Percentiles rank a stretch among this genome's conserved stretches.
phyloP scores from a whole-genome alignment of 306 rosid genomes.

The Cicer cuneatum region DNA sequence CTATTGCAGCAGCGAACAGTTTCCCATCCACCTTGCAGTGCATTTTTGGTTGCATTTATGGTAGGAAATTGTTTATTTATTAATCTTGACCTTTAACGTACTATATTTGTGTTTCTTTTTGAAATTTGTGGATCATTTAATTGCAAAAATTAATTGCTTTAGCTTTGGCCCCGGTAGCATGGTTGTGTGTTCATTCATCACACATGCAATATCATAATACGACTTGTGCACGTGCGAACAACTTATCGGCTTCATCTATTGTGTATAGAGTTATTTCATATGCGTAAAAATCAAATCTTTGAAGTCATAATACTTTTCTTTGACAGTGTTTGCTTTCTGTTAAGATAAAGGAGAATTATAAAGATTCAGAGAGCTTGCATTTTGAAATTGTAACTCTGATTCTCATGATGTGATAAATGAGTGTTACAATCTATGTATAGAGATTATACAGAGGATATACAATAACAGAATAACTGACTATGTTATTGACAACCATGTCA shows the following conservation, averaged over 20 bases:
- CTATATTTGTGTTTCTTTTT: slow-evolving; percentile 24
- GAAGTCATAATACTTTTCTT: not conserved
- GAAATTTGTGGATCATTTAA: slow-evolving; percentile 21
- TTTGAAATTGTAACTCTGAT: slow-evolving; percentile 1
- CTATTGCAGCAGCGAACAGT: slow-evolving; percentile 90
- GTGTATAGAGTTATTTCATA: slow-evolving; percentile 4
- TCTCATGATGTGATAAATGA: not conserved
- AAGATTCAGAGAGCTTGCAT: not conserved
- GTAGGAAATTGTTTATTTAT: slow-evolving; percentile 51
- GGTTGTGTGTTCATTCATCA: slow-evolving; percentile 13
- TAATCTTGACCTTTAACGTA: slow-evolving; percentile 33
- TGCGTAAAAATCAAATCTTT: not conserved
- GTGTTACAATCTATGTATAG: not conserved
- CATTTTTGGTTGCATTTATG: slow-evolving; percentile 93
- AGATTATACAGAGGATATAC: no score
- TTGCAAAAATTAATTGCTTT: slow-evolving; percentile 42
- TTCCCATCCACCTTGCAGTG: slow-evolving; percentile 95
- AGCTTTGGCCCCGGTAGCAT: slow-evolving; percentile 7
- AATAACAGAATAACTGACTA: no score
- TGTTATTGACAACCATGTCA: no score
- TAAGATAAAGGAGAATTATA: slow-evolving; percentile 9
- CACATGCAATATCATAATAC: not conserved
- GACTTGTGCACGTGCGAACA: slow-evolving; percentile 1
- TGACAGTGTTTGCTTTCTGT: slow-evolving; percentile 8
- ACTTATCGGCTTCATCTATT: slow-evolving; percentile 6